Percentiles rank a stretch among this genome's conserved stretches.
Evolutionary conservation across 2,329 filamentous ascomycete genomes (phyloP).

Genomic region (Xylariaceae sp.): DNA sequence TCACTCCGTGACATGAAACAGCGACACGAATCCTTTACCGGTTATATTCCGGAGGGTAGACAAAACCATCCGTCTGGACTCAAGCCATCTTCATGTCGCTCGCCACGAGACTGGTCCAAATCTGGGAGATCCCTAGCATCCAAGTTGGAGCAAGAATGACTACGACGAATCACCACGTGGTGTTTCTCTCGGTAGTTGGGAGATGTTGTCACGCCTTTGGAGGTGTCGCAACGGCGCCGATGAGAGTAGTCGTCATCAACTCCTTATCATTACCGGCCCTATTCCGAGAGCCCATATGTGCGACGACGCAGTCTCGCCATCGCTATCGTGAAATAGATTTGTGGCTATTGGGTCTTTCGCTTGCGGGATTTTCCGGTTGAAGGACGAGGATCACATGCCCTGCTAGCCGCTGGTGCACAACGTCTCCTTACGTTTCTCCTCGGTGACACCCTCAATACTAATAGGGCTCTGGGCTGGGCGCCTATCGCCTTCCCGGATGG

Average conservation of each 20-base stretch:
- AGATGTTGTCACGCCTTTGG: neutral
- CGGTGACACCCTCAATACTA: neutral
- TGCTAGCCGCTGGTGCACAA: conserved; percentile 1
- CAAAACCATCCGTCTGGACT: neutral
- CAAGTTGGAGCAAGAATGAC: neutral
- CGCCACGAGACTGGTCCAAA: neutral
- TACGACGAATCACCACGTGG: conserved; percentile 1
- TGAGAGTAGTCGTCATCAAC: neutral
- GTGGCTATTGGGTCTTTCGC: neutral
- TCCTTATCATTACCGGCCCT: neutral
- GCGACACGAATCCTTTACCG: neutral
- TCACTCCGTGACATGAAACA: neutral
- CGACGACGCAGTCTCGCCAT: neutral
- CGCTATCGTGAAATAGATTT: neutral
- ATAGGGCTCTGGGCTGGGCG: neutral
- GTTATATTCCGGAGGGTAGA: neutral
- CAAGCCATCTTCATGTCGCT: neutral
- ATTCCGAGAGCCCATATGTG: neutral
- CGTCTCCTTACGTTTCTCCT: neutral
- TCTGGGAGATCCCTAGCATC: neutral
- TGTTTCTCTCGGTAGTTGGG: neutral
- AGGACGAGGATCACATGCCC: neutral
- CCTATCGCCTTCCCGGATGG: neutral
- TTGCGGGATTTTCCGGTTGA: neutral
- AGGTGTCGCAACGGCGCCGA: neutral